Percentiles rank a stretch among this genome's conserved stretches.
Conservation (phyloP, 306 rosid species). For the Cucurbita moschata region DNA sequence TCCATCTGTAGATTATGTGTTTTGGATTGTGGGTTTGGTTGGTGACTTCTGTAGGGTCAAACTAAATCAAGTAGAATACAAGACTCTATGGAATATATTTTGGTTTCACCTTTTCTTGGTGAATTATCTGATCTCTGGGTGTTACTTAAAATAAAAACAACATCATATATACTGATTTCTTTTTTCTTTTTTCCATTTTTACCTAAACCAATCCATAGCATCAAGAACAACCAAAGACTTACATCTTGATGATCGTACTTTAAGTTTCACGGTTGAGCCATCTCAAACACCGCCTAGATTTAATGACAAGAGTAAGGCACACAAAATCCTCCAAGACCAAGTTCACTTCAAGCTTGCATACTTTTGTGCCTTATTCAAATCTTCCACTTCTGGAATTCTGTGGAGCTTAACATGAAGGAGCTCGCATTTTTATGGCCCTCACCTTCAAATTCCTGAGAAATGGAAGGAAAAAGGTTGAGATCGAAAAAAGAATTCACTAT, state of each 20-base stretch:
- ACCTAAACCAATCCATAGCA: not conserved
- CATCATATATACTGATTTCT: not conserved
- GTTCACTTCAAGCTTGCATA: not conserved
- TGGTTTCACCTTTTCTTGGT: constrained; percentile 33
- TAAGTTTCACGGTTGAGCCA: too few species aligned
- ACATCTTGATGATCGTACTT: not conserved
- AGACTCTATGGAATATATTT: constrained; percentile 27
- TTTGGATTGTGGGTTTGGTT: constrained; percentile 29
- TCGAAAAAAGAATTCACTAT: not conserved
- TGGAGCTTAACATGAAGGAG: too few species aligned
- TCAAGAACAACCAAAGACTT: not conserved
- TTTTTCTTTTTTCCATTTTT: not conserved
- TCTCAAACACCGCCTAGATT: too few species aligned
- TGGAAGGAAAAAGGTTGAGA: not conserved
- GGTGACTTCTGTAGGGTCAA: constrained; percentile 41
- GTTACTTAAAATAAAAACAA: constrained; percentile 11
- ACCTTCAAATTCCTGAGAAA: not conserved
- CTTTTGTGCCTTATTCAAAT: too few species aligned
- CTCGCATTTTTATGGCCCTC: too few species aligned
- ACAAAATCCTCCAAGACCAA: not conserved
- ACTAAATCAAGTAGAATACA: constrained; percentile 5
- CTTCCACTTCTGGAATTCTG: too few species aligned
- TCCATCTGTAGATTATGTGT: constrained; percentile 20
- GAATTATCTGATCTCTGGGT: constrained; percentile 16
- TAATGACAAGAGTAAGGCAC: not conserved